These are phyloP conservation scores for Hypoxylon rubiginosum DNA, from an alignment of 2,329 filamentous ascomycete genomes.

Conservation along the genomic window DNA sequence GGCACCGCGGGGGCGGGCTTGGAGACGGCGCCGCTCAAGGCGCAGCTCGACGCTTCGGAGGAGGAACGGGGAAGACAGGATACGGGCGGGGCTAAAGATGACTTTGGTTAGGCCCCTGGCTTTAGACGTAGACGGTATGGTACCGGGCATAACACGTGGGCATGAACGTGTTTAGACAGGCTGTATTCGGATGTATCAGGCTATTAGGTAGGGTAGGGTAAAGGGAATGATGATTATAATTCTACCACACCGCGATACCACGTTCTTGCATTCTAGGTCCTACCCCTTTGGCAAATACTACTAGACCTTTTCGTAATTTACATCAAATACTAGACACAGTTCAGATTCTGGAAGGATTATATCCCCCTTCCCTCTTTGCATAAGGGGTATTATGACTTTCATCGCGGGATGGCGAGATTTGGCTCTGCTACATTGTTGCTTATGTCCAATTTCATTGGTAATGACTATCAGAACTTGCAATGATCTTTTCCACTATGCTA, in stretches of 20 bases:
- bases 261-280: background rate
- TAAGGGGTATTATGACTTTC: too few species aligned
- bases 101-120: conserved; percentile 45
- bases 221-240: conserved; percentile 1
- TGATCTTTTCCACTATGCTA: too few species aligned
- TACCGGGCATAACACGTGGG: too few species aligned
- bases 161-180: background rate
- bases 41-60: conserved; percentile 37
- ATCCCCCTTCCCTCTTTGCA: too few species aligned
- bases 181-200: background rate
- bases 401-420: too few species aligned
- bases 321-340: background rate
- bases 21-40: conserved; percentile 64
- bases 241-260: background rate
- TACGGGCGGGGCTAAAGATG: conserved; percentile 43
- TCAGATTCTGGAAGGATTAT: background rate
- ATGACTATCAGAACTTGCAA: too few species aligned
- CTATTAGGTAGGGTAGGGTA: background rate
- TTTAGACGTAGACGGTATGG: background rate
- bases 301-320: background rate
- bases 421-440: too few species aligned
- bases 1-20: conserved; percentile 56
- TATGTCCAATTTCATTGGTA: too few species aligned
- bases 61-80: conserved; percentile 42
- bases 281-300: background rate